Percentiles rank a stretch among this genome's conserved stretches.
phyloP scores from a whole-genome alignment of 306 rosid genomes.

The Castanea sativa region DNA sequence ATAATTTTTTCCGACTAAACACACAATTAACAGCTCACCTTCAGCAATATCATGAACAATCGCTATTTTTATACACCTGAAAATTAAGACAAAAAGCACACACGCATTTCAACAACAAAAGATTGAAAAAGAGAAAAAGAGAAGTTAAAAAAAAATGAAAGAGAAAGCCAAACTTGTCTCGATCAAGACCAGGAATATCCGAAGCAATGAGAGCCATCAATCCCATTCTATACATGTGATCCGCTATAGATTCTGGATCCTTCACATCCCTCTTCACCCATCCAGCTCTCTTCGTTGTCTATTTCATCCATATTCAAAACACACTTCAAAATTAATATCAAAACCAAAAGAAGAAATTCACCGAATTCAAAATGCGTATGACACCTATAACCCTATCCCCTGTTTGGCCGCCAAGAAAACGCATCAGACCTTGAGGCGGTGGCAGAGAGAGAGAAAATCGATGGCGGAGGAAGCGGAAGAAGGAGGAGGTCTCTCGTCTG shows the following conservation, averaged over 20 bases:
- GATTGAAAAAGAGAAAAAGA: not conserved
- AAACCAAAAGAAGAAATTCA: not conserved
- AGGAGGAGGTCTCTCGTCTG: slow-evolving; percentile 29
- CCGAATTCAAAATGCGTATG: too few species aligned
- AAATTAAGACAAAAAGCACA: slow-evolving; percentile 7
- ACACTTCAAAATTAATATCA: not conserved
- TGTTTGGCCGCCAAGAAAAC: not conserved
- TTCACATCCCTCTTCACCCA: slow-evolving; percentile 60
- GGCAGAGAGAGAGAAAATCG: slow-evolving; percentile 82
- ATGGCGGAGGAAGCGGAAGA: slow-evolving; percentile 62
- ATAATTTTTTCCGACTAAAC: too few species aligned
- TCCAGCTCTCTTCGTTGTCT: slow-evolving; percentile 87
- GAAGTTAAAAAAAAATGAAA: not conserved
- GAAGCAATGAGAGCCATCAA: slow-evolving; percentile 82
- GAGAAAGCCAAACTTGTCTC: slow-evolving; percentile 55
- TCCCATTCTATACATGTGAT: slow-evolving; percentile 95
- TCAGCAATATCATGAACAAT: slow-evolving; percentile 92
- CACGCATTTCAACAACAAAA: not conserved
- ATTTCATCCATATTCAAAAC: not conserved
- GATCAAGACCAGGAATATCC: slow-evolving; percentile 73
- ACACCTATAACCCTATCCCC: not conserved
- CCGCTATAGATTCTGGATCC: slow-evolving; percentile 83
- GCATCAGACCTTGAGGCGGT: slow-evolving; percentile 63
- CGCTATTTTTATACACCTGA: slow-evolving; percentile 90
- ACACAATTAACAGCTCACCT: slow-evolving; percentile 42